phyloP scores from a whole-genome alignment of 345 rosid genomes.

The Syzygium aromaticum region DNA sequence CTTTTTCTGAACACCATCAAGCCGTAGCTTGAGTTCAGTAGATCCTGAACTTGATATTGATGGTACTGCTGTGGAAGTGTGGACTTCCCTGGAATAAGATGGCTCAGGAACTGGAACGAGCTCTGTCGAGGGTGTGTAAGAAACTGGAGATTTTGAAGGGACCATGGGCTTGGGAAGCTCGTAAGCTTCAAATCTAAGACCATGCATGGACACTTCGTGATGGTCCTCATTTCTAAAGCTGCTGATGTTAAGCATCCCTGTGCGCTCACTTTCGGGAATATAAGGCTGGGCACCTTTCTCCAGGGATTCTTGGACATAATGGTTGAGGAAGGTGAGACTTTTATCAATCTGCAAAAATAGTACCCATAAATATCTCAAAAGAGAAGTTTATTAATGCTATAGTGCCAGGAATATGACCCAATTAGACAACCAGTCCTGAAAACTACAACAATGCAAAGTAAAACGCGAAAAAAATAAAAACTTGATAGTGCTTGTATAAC shows the following conservation, averaged over 20 bases:
- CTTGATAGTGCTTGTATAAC: neutral
- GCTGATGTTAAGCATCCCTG: slow-evolving; percentile 35
- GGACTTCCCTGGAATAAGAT: slow-evolving; percentile 42
- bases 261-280: slow-evolving; percentile 70
- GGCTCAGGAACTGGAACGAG: slow-evolving; percentile 75
- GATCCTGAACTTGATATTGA: slow-evolving; percentile 46
- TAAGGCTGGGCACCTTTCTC: slow-evolving; percentile 82
- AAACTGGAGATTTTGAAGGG: slow-evolving; percentile 19
- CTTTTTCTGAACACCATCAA: slow-evolving; percentile 94
- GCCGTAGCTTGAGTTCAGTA: slow-evolving; percentile 65
- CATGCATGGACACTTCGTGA: slow-evolving; percentile 52
- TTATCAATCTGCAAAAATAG: slow-evolving; percentile 66
- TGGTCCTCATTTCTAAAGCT: slow-evolving; percentile 52
- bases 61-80: slow-evolving; percentile 29
- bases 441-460: neutral
- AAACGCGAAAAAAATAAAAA: neutral
- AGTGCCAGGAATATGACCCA: neutral
- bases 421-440: neutral
- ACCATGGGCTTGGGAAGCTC: slow-evolving; percentile 70
- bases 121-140: slow-evolving; percentile 40
- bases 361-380: neutral
- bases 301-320: slow-evolving; percentile 57
- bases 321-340: slow-evolving; percentile 67
- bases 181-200: slow-evolving; percentile 92
- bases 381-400: neutral